Conservation (phyloP, 1,284 basidiomycete genomes). For the Inonotus hispidus region DNA sequence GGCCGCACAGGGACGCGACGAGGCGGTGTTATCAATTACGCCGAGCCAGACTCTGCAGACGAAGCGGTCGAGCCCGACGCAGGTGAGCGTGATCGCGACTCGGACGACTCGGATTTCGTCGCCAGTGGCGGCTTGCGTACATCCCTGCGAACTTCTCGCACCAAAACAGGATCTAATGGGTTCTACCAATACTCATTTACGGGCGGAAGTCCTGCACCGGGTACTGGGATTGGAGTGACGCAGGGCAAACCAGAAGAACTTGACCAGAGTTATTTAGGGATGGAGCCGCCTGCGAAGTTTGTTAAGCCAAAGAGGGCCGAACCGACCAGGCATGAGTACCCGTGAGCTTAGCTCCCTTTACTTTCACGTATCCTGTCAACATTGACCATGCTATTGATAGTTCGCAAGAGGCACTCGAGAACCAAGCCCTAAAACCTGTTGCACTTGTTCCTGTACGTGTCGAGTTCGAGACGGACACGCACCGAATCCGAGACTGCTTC, state of each 20-base stretch:
- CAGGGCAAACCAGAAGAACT: constrained; percentile 50
- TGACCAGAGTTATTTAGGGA: constrained; percentile 86
- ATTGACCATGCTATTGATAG: constrained; percentile 33
- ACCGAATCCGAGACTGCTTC: constrained; percentile 91
- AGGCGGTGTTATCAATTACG: constrained; percentile 77
- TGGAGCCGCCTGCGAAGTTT: constrained; percentile 77
- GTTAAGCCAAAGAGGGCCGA: constrained; percentile 58
- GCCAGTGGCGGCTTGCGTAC: constrained; percentile 46
- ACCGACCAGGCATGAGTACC: constrained; percentile 62
- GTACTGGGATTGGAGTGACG: constrained; percentile 8
- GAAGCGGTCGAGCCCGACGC: constrained; percentile 57
- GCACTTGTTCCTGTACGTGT: constrained; percentile 88
- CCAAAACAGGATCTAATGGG: constrained; percentile 35
- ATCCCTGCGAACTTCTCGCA: constrained; percentile 34
- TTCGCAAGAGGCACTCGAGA: constrained; percentile 57
- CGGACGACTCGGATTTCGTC: constrained; percentile 65
- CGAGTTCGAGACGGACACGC: constrained; percentile 89
- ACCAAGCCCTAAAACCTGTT: constrained; percentile 58
- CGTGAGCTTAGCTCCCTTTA: constrained; percentile 44
- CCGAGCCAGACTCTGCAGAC: constrained; percentile 80
- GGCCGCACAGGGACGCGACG: constrained; percentile 48
- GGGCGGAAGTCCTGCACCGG: constrained; percentile 24
- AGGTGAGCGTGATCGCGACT: constrained; percentile 59
- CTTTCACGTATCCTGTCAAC: not conserved
- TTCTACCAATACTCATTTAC: constrained; percentile 26